Conservation (phyloP, 768 basidiomycete genomes). For the Piloderma croceum region DNA sequence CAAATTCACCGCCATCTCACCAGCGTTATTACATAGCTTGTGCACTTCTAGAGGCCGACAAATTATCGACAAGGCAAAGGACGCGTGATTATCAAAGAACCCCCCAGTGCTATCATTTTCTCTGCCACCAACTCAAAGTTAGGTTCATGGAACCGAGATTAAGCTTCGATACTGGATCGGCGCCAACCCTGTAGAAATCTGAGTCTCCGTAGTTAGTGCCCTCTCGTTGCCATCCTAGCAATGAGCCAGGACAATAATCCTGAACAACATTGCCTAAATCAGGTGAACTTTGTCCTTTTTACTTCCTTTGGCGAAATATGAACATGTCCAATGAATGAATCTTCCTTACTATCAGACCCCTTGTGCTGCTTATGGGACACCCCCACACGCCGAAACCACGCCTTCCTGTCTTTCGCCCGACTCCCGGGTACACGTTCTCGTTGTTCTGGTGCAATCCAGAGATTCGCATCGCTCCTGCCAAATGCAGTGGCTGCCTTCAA, state of each 20-base stretch:
- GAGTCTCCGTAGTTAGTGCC: constrained; percentile 27
- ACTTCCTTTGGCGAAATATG: too few species aligned
- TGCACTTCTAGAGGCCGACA: too few species aligned
- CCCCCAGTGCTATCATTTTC: too few species aligned
- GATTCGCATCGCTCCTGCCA: constrained; percentile 51
- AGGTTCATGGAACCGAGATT: constrained; percentile 36
- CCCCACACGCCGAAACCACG: constrained; percentile 64
- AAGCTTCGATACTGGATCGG: constrained; percentile 35
- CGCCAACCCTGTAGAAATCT: constrained; percentile 13
- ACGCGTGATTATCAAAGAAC: too few species aligned
- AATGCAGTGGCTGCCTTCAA: constrained; percentile 44
- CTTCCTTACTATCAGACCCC: constrained; percentile 51
- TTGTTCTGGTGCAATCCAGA: constrained; percentile 42
- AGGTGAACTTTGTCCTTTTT: too few species aligned
- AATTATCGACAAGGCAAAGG: too few species aligned
- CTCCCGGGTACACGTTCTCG: constrained; percentile 59
- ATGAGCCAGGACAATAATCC: too few species aligned
- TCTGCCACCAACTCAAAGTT: constrained; percentile 32
- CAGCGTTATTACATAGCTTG: too few species aligned
- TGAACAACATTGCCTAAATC: too few species aligned
- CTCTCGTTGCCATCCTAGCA: constrained; percentile 25
- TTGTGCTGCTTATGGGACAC: constrained; percentile 52
- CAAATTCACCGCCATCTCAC: too few species aligned
- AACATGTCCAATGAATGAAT: constrained; percentile 8
- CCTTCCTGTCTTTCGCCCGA: constrained; percentile 56